A percentile compares a stretch with the other conserved stretches of the same genome.
Conservation (phyloP, 768 basidiomycete genomes). For the Clitopilus passeckerianus region DNA sequence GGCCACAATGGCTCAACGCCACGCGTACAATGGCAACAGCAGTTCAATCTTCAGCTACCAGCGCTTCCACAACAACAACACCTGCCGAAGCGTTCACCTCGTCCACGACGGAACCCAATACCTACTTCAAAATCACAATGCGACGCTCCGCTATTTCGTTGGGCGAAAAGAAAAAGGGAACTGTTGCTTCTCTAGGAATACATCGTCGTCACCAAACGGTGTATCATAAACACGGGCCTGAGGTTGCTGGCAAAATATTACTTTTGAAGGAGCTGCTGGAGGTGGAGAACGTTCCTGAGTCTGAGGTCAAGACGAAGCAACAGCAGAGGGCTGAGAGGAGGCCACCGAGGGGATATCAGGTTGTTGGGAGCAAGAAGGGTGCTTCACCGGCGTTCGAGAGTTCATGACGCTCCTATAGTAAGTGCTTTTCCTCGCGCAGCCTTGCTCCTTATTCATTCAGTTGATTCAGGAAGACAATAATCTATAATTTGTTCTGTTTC, state of each 20-base stretch:
- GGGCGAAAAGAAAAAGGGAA: constrained; percentile 63
- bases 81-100: not conserved
- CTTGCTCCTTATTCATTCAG: too few species aligned
- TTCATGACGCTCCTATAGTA: not conserved
- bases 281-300: constrained; percentile 77
- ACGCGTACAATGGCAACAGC: constrained; percentile 8
- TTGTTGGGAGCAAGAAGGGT: constrained; percentile 32
- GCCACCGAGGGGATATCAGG: constrained; percentile 63
- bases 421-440: not conserved
- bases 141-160: constrained; percentile 84
- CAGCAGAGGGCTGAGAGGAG: constrained; percentile 65
- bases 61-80: not conserved
- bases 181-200: constrained; percentile 79
- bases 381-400: not conserved
- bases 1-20: constrained; percentile 7
- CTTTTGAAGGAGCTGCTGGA: constrained; percentile 85
- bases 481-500: too few species aligned
- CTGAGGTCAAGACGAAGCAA: constrained; percentile 62
- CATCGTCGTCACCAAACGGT: constrained; percentile 82
- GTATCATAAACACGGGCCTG: constrained; percentile 68
- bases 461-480: too few species aligned
- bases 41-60: not conserved
- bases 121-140: constrained; percentile 89
- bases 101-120: constrained; percentile 26
- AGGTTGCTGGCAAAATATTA: constrained; percentile 83